phyloP scores from a whole-genome alignment of 106 monocot genomes.

The Dendrobium catenatum region DNA sequence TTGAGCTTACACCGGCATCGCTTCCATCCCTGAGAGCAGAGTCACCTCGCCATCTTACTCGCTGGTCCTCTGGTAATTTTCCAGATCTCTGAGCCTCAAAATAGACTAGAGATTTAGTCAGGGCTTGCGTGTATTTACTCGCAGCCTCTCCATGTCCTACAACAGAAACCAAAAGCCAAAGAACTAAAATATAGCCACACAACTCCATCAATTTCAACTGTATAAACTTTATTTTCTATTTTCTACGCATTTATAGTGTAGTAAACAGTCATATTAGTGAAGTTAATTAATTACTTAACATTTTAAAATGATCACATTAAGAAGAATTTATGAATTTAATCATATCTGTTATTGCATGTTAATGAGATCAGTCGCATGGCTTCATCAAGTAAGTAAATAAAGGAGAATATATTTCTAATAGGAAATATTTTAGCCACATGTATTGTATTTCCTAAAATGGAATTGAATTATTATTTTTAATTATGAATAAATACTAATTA shows the following conservation, averaged over 20 bases:
- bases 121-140: constrained; percentile 27
- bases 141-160: neutral
- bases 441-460: neutral
- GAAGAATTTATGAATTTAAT: too few relatives aligned
- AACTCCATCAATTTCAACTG: neutral
- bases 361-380: too few relatives aligned
- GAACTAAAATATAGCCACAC: neutral
- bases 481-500: too few relatives aligned
- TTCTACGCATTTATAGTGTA: neutral
- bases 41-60: constrained; percentile 44
- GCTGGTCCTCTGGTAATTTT: constrained; percentile 30
- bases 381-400: neutral
- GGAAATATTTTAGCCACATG: neutral
- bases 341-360: too few relatives aligned
- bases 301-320: neutral
- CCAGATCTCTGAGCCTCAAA: constrained; percentile 62
- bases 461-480: too few relatives aligned
- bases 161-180: neutral
- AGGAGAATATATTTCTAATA: too few relatives aligned
- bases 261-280: neutral
- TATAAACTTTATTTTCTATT: neutral
- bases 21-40: constrained; percentile 45
- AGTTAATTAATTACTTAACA: neutral
- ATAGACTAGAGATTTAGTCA: constrained; percentile 41
- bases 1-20: constrained; percentile 25